These are phyloP conservation scores for Deinandra increscens DNA, from an alignment of 129 eudicot genomes.

Conservation along the genomic window DNA sequence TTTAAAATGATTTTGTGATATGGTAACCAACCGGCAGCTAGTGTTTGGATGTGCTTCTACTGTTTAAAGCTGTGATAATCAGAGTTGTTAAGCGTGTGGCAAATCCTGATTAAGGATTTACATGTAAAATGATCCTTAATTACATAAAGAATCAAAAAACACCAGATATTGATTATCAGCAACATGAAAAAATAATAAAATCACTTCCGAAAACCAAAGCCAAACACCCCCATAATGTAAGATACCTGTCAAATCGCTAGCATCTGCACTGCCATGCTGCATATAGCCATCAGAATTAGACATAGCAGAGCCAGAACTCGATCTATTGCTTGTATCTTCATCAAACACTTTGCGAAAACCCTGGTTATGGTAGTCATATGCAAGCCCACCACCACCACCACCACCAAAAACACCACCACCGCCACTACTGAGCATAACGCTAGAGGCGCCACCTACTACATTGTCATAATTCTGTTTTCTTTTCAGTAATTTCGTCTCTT, in stretches of 20 bases:
- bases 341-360: conserved; percentile 55
- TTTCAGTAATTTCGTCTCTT: conserved; percentile 70
- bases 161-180: neutral
- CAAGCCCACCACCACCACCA: conserved; percentile 24
- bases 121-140: neutral
- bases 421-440: conserved; percentile 22
- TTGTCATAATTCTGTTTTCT: conserved; percentile 58
- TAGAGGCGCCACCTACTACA: conserved; percentile 31
- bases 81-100: neutral
- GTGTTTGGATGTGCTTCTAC: neutral
- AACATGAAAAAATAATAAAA: neutral
- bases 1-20: too few species aligned
- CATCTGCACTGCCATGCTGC: conserved; percentile 80
- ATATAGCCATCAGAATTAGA: conserved; percentile 92
- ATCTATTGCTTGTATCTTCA: conserved; percentile 89
- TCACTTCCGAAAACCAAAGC: neutral
- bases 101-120: too few species aligned
- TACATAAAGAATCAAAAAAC: neutral
- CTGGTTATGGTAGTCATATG: conserved; percentile 42
- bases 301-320: conserved; percentile 98
- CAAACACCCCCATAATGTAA: neutral
- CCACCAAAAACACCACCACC: conserved; percentile 22
- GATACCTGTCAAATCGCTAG: conserved; percentile 89
- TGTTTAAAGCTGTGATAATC: neutral
- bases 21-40: too few species aligned